Base-by-base conservation (phyloP, 208 protist species). In the Trypanosoma theileri region DNA sequence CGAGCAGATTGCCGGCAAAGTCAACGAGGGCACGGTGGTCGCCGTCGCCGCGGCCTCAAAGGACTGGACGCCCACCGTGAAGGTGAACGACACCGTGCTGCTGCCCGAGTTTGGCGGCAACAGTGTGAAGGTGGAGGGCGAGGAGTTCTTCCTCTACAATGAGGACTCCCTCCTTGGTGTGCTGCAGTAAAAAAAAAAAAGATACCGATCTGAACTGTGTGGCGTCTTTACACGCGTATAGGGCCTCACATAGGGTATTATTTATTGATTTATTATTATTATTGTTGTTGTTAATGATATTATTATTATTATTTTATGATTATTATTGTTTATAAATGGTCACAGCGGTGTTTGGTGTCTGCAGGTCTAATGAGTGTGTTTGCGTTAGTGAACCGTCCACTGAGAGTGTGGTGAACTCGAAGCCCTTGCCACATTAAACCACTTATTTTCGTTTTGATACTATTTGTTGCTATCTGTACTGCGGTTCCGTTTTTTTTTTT, bases 61-160 rank as follows among this genome's bases (percentile, higher is more conserved):
- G 85, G 92, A 97, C 77, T 97, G 89, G 89, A 91, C 80, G 59
- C 92, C 92, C 69, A 90, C 86, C 35, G 88, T 95, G 79, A 94
- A 94, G 80, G 90, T 86, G 35, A 75, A 84, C 79, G 92, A 97
- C 77, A 93, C 78, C 51, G 92, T 97, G 57, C 85, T 97, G 62
- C 90, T 97, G 35, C 89, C 88, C 52, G 92, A 97, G 81, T 97
- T 91, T 81, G 88, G 88, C 50, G 92, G 92, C 42, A 82, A 79
- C 55, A 75, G 80, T 28, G 86, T 97, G 68, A 95, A 96, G 86
- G 79, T 97, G 53, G 92, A 96, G n/a, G 90, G 89, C 31, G 89
- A 95, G 84, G 92, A 95, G 81, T 84, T 97, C 78, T 91, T 91
- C 79, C 87, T 97, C 74, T 95, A 95, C 80, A 83, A 95, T 51